Percentiles rank a stretch among this genome's conserved stretches.
Conservation (phyloP, 352 stramenopile species). For the Pythium pectinolyticum region DNA sequence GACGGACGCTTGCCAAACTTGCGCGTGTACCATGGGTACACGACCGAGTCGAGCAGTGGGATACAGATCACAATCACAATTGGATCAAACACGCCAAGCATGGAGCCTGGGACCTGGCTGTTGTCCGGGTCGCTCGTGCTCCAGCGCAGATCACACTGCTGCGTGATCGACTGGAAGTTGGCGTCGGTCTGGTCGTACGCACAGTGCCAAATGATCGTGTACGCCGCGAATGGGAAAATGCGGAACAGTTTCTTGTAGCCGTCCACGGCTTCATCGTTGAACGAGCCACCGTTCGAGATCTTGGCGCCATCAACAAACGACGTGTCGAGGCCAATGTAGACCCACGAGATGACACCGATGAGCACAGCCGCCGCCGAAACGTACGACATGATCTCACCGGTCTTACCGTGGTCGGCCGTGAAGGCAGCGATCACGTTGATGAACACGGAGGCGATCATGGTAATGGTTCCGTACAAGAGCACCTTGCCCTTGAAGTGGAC, state of each 20-base stretch:
- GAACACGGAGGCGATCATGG: constrained; percentile 43
- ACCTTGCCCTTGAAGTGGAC: constrained; percentile 34
- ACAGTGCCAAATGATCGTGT: constrained; percentile 63
- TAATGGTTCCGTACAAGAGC: constrained; percentile 39
- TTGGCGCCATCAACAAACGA: constrained; percentile 50
- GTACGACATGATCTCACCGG: constrained; percentile 52
- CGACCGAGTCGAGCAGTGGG: constrained; percentile 31
- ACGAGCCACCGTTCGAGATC: constrained; percentile 36
- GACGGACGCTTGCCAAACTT: constrained; percentile 31
- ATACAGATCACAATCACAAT: constrained; percentile 40
- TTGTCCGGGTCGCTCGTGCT: constrained; percentile 30
- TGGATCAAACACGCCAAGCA: constrained; percentile 40
- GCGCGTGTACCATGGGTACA: constrained; percentile 37
- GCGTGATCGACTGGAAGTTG: constrained; percentile 71
- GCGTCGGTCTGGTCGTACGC: constrained; percentile 64
- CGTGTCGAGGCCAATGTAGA: constrained; percentile 45
- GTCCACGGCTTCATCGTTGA: constrained; percentile 43
- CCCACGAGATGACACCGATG: constrained; percentile 46
- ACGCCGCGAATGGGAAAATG: constrained; percentile 55
- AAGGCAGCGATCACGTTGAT: constrained; percentile 62
- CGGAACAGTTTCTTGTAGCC: constrained; percentile 58
- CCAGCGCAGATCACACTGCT: constrained; percentile 64
- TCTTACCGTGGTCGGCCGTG: constrained; percentile 37
- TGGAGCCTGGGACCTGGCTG: constrained; percentile 53
- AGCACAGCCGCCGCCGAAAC: constrained; percentile 35